These are phyloP conservation scores for Scutellaria baicalensis DNA, from an alignment of 257 asterid species.

Conservation along the genomic window DNA sequence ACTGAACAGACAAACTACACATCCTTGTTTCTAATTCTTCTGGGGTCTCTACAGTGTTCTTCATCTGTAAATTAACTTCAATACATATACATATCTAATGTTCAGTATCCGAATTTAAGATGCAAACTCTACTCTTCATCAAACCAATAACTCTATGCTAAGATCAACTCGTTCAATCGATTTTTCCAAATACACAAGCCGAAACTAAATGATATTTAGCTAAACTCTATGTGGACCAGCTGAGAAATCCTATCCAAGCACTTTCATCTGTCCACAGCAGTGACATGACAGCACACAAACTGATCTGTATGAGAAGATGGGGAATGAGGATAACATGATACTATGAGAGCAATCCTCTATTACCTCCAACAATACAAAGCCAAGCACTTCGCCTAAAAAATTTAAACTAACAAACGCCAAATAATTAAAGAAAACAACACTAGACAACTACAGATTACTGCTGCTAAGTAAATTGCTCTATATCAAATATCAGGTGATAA, in stretches of 20 bases:
- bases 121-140: background rate
- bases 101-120: background rate
- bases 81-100: constrained; percentile 1
- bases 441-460: background rate
- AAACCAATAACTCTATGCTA: background rate
- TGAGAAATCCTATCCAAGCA: too few relatives aligned
- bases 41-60: constrained; percentile 1
- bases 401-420: background rate
- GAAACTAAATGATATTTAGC: too few relatives aligned
- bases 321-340: background rate
- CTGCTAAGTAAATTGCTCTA: background rate
- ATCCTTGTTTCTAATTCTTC: background rate
- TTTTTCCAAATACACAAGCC: too few relatives aligned
- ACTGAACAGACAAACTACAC: background rate
- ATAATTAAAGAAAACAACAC: background rate
- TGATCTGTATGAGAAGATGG: background rate
- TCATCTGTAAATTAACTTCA: constrained; percentile 18
- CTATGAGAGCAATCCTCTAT: background rate
- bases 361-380: background rate
- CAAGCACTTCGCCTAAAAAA: background rate
- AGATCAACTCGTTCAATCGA: background rate
- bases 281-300: background rate
- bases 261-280: background rate
- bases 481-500: background rate
- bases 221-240: too few relatives aligned